Percentiles rank a stretch among this genome's conserved stretches.
phyloP scores from a whole-genome alignment of 164 flowering plant species.

The Vitis cinerea region DNA sequence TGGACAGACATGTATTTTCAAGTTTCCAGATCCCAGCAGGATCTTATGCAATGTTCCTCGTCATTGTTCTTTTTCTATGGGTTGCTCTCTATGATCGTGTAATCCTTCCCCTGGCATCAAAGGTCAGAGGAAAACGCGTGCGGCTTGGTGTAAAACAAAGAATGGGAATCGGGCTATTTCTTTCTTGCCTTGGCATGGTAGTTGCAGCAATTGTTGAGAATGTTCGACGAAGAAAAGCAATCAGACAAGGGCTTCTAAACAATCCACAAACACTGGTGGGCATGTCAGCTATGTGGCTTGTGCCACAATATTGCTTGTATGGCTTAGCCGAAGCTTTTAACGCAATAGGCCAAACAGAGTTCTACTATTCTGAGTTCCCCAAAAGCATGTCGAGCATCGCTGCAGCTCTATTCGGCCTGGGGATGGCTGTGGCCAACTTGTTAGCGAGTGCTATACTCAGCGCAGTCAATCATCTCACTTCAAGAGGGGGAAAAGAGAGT shows the following conservation, averaged over 20 bases:
- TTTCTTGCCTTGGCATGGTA: constrained; percentile 37
- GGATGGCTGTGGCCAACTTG: constrained; percentile 66
- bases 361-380: constrained; percentile 75
- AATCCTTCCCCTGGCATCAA: constrained; percentile 46
- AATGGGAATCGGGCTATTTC: constrained; percentile 58
- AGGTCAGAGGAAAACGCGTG: constrained; percentile 38
- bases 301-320: constrained; percentile 52
- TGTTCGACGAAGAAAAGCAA: constrained; percentile 51
- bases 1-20: constrained; percentile 45
- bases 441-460: constrained; percentile 47
- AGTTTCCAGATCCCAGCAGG: constrained; percentile 53
- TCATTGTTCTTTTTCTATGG: constrained; percentile 40
- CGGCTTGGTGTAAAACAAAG: constrained; percentile 36
- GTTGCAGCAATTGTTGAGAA: constrained; percentile 46
- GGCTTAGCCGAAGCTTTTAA: constrained; percentile 82
- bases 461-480: constrained; percentile 38
- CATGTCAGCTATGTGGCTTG: constrained; percentile 88
- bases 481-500: constrained; percentile 45
- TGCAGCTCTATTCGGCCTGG: constrained; percentile 47
- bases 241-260: constrained; percentile 27
- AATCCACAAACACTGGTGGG: constrained; percentile 26
- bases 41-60: constrained; percentile 38
- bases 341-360: constrained; percentile 74
- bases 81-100: constrained; percentile 45
- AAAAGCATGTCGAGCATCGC: constrained; percentile 79